Percentiles rank a stretch among this genome's conserved stretches.
These are phyloP conservation scores for Suillus luteus DNA, from an alignment of 768 basidiomycete species.

Conservation along the genomic window DNA sequence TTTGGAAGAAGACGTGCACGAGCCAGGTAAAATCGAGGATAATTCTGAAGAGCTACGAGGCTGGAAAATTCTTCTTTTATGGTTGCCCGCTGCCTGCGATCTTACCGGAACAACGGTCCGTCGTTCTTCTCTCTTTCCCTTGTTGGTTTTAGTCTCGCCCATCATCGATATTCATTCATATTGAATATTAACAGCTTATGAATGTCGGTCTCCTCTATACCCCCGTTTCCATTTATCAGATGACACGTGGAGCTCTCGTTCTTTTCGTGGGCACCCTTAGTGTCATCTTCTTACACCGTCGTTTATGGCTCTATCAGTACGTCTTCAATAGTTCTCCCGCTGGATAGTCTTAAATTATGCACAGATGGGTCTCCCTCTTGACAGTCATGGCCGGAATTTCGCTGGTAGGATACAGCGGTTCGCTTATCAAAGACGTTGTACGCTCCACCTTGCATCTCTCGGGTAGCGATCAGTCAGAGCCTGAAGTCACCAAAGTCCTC, in stretches of 20 bases:
- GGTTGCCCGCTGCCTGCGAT: conserved; percentile 89
- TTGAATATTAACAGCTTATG: conserved; percentile 60
- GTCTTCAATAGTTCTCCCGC: conserved; percentile 18
- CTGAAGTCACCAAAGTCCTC: conserved; percentile 69
- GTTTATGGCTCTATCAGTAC: conserved; percentile 86
- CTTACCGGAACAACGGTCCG: conserved; percentile 88
- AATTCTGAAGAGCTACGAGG: conserved; percentile 55
- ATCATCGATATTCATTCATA: conserved; percentile 17
- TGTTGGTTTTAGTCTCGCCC: background rate
- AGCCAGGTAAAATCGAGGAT: conserved; percentile 34
- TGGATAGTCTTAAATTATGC: conserved; percentile 10
- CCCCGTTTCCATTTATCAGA: conserved; percentile 96
- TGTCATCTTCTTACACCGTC: conserved; percentile 86
- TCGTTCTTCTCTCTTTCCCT: conserved; percentile 24
- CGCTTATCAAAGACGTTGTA: conserved; percentile 75
- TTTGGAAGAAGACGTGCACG: conserved; percentile 44
- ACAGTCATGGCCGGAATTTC: conserved; percentile 86
- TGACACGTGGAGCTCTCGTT: conserved; percentile 92
- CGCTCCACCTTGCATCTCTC: background rate
- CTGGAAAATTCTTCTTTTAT: conserved; percentile 73
- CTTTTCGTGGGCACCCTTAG: conserved; percentile 91
- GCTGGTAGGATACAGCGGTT: conserved; percentile 87
- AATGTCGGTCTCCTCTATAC: conserved; percentile 95
- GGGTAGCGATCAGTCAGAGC: conserved; percentile 40
- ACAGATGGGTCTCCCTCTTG: conserved; percentile 86